Evolutionary conservation across 176 grass and related monocot species (phyloP).

Genomic region (Avena atlantica): DNA sequence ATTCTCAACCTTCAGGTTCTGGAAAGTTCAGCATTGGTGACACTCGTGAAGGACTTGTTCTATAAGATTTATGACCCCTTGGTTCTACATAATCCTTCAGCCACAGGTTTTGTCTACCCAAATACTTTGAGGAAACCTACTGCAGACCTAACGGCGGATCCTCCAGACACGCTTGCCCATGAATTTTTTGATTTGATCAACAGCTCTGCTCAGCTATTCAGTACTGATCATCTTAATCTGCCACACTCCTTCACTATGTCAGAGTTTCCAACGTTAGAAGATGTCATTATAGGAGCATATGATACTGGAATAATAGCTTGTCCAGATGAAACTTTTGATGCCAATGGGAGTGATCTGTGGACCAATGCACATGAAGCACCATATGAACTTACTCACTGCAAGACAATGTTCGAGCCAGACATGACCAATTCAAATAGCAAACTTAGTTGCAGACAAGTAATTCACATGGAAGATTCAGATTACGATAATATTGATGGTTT

Average conservation of each 20-base stretch:
- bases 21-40: conserved; percentile 56
- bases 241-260: conserved; percentile 33
- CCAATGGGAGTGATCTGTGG: conserved; percentile 34
- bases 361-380: conserved; percentile 33
- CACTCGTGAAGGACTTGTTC: conserved; percentile 68
- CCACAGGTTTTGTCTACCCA: conserved; percentile 30
- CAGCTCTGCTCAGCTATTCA: conserved; percentile 40
- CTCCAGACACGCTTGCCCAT: conserved; percentile 23
- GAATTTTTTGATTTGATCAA: conserved; percentile 46
- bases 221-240: conserved; percentile 34
- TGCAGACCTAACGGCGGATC: conserved; percentile 15
- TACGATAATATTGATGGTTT: conserved; percentile 36
- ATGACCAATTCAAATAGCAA: conserved; percentile 31
- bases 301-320: conserved; percentile 21
- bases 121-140: conserved; percentile 37
- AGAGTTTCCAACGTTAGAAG: conserved; percentile 44
- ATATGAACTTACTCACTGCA: conserved; percentile 25
- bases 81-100: conserved; percentile 40
- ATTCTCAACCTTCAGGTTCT: conserved; percentile 53
- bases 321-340: conserved; percentile 18
- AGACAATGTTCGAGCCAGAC: conserved; percentile 26
- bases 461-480: not conserved
- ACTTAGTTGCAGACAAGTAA: conserved; percentile 10
- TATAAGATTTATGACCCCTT: conserved; percentile 44
- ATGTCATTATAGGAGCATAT: conserved; percentile 34